phyloP scores from a whole-genome alignment of 805 yeast genomes.

The Maudiozyma pseudohumilis region DNA sequence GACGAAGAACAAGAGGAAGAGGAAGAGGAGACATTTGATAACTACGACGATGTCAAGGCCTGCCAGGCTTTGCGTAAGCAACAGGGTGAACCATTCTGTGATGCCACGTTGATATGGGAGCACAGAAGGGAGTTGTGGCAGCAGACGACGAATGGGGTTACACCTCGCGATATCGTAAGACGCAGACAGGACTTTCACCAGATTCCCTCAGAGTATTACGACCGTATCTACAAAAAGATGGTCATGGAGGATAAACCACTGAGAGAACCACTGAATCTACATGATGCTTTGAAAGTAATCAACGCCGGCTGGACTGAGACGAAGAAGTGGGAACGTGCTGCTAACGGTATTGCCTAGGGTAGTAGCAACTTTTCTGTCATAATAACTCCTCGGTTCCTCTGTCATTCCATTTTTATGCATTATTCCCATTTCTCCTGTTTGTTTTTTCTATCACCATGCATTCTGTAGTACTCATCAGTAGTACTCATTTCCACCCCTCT shows the following conservation, averaged over 20 bases:
- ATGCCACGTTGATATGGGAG: conserved; percentile 62
- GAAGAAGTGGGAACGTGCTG: conserved; percentile 59
- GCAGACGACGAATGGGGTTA: conserved; percentile 1
- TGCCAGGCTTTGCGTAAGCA: conserved; percentile 23
- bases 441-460: too few species aligned
- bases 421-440: too few species aligned
- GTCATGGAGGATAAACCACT: conserved; percentile 62
- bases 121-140: conserved; percentile 60
- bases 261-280: conserved; percentile 60
- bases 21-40: conserved; percentile 19
- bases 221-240: conserved; percentile 55
- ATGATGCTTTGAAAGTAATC: conserved; percentile 60
- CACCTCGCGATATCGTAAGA: conserved; percentile 9
- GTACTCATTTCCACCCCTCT: too few species aligned
- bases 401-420: background rate
- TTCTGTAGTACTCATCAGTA: too few species aligned
- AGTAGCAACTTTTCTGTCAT: background rate
- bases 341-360: conserved; percentile 25
- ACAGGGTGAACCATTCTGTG: conserved; percentile 34
- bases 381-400: background rate
- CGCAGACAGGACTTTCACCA: conserved; percentile 19
- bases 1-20: conserved; percentile 6
- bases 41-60: conserved; percentile 28
- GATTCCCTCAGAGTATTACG: conserved; percentile 42
- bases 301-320: conserved; percentile 79